These are phyloP conservation scores for Aspergillus ellipticus DNA, from an alignment of 495 filamentous ascomycete genomes.

Conservation along the genomic window DNA sequence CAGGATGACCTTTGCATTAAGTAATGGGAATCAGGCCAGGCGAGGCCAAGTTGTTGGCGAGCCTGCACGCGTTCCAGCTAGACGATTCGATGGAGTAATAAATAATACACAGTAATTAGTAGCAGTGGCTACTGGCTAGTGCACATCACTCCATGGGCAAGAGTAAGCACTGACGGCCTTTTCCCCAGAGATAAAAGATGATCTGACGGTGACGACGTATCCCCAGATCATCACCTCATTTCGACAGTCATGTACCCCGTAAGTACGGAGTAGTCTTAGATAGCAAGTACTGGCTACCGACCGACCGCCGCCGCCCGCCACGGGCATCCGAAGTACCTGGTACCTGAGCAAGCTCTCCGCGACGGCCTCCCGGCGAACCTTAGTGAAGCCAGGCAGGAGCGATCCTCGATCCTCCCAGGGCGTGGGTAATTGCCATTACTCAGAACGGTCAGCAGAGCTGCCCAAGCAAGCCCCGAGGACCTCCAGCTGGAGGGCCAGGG, in stretches of 20 bases:
- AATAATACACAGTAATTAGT: not conserved
- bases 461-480: too few relatives aligned
- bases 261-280: too few relatives aligned
- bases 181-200: not conserved
- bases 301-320: not conserved
- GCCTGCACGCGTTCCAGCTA: not conserved
- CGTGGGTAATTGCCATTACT: not conserved
- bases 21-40: not conserved
- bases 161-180: not conserved
- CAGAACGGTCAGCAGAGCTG: conserved; percentile 1
- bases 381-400: too few relatives aligned
- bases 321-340: not conserved
- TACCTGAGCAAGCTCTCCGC: not conserved
- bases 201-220: not conserved
- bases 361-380: not conserved
- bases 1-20: not conserved
- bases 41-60: too few relatives aligned
- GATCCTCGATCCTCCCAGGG: too few relatives aligned
- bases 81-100: not conserved
- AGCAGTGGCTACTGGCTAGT: not conserved
- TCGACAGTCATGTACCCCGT: too few relatives aligned
- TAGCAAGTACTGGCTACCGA: not conserved
- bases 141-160: too few relatives aligned
- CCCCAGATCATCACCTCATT: not conserved
- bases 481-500: too few relatives aligned